phyloP scores from a whole-genome alignment of 1,284 basidiomycete genomes.

The Caloboletus firmus region DNA sequence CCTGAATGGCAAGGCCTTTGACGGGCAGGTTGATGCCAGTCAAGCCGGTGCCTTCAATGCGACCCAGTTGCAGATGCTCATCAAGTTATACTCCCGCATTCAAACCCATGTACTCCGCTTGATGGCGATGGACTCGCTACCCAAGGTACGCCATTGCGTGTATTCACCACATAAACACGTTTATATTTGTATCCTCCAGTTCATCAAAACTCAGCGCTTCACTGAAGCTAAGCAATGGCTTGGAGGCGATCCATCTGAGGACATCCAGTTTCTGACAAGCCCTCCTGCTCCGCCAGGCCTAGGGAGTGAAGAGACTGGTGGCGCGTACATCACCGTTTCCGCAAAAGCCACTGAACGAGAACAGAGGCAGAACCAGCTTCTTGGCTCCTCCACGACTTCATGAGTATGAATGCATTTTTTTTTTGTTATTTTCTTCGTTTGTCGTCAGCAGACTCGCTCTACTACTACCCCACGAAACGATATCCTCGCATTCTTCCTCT shows the following conservation, averaged over 20 bases:
- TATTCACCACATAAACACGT: background rate
- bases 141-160: slow-evolving; percentile 62
- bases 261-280: slow-evolving; percentile 53
- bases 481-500: slow-evolving; percentile 28
- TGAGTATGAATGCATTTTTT: slow-evolving; percentile 24
- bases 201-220: slow-evolving; percentile 82
- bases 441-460: slow-evolving; percentile 20
- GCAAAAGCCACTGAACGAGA: slow-evolving; percentile 69
- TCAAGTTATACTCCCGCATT: slow-evolving; percentile 92
- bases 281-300: slow-evolving; percentile 70
- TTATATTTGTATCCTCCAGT: slow-evolving; percentile 44
- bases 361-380: slow-evolving; percentile 30
- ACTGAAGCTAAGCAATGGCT: slow-evolving; percentile 72
- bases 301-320: slow-evolving; percentile 65
- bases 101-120: slow-evolving; percentile 95
- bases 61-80: slow-evolving; percentile 92
- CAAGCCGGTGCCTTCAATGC: slow-evolving; percentile 82
- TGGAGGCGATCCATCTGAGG: slow-evolving; percentile 67
- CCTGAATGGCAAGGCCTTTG: slow-evolving; percentile 73
- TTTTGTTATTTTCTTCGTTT: background rate
- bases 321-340: slow-evolving; percentile 83
- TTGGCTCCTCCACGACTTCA: slow-evolving; percentile 30
- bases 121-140: slow-evolving; percentile 98
- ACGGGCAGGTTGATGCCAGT: slow-evolving; percentile 76
- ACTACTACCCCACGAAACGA: slow-evolving; percentile 30